These are phyloP conservation scores for Conticribra guillardii DNA, from an alignment of 108 stramenopile species.

Conservation along the genomic window DNA sequence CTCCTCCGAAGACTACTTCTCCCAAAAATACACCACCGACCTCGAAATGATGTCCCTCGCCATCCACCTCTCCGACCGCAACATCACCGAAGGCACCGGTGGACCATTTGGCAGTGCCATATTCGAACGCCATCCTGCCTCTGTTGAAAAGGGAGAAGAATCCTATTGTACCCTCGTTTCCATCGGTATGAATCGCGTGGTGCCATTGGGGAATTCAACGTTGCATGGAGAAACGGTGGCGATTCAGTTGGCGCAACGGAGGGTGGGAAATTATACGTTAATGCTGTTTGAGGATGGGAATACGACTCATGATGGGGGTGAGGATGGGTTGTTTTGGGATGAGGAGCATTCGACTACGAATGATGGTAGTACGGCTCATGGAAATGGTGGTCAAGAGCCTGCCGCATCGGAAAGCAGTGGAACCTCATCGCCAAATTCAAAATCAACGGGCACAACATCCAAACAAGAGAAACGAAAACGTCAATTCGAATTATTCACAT, in stretches of 20 bases:
- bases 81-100: constrained; percentile 71
- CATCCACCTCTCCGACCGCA: constrained; percentile 65
- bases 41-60: constrained; percentile 88
- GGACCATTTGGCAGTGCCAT: constrained; percentile 88
- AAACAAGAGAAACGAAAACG: constrained; percentile 21
- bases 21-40: constrained; percentile 58
- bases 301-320: constrained; percentile 10
- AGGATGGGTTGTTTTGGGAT: constrained; percentile 28
- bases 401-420: background rate
- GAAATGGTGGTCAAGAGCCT: background rate
- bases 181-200: constrained; percentile 81
- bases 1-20: constrained; percentile 47
- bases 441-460: background rate
- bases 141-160: constrained; percentile 31
- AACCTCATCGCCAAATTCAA: background rate
- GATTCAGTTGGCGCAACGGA: constrained; percentile 82
- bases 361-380: background rate
- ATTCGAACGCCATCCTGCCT: constrained; percentile 69
- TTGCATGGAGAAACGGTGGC: constrained; percentile 89
- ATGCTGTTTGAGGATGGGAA: constrained; percentile 27
- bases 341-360: too few relatives aligned
- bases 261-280: constrained; percentile 61
- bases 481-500: constrained; percentile 76
- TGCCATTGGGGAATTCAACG: constrained; percentile 75
- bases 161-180: constrained; percentile 54